These are phyloP conservation scores for Fomitopsis pinicola DNA, from an alignment of 1,284 basidiomycete genomes.

Conservation along the genomic window DNA sequence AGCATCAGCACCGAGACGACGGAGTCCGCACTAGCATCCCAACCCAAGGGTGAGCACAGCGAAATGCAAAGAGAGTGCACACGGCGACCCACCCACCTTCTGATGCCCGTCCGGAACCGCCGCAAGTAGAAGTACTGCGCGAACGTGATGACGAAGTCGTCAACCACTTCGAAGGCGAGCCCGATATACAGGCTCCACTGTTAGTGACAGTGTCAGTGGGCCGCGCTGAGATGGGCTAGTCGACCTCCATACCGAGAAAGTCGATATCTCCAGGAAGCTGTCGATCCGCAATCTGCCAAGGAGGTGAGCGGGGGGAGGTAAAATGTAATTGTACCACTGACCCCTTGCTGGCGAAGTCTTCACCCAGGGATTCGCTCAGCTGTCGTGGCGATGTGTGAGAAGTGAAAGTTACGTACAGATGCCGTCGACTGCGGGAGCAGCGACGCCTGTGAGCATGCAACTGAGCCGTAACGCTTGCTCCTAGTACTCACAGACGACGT, in stretches of 20 bases:
- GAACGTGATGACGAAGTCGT: constrained; percentile 16
- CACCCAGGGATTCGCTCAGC: background rate
- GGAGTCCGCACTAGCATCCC: constrained; percentile 10
- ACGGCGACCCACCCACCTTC: constrained; percentile 7
- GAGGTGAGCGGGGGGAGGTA: background rate
- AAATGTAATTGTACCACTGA: background rate
- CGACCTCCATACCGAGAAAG: constrained; percentile 13
- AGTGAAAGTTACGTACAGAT: constrained; percentile 9
- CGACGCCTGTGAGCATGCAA: background rate
- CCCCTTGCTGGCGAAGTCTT: constrained; percentile 18
- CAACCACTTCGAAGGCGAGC: constrained; percentile 14
- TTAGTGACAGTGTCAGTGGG: background rate
- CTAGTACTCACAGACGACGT: background rate
- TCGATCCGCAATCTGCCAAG: constrained; percentile 8
- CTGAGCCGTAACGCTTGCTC: background rate
- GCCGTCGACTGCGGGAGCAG: constrained; percentile 11
- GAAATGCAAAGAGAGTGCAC: background rate
- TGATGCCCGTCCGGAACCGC: constrained; percentile 18
- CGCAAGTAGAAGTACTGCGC: constrained; percentile 17
- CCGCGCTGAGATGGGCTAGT: background rate
- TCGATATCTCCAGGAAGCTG: constrained; percentile 10
- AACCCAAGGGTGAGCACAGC: background rate
- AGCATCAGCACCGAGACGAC: constrained; percentile 14
- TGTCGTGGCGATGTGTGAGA: background rate
- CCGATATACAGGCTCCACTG: constrained; percentile 22